Percentiles rank a stretch among this genome's conserved stretches.
Evolutionary conservation across 73 alveolate species (phyloP).

Genomic region (Urostyla sp.): DNA sequence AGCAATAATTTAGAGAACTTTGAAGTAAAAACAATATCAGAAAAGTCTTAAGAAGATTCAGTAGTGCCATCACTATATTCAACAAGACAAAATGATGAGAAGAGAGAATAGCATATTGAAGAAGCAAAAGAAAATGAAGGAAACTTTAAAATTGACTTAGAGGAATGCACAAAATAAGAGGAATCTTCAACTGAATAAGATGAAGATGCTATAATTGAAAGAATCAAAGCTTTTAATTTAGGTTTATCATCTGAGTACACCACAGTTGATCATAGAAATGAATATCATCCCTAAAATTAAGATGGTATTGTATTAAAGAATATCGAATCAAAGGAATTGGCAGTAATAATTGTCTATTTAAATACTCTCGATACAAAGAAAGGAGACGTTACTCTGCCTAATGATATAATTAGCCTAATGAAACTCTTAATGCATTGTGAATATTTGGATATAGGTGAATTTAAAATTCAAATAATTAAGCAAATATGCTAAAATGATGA

Average conservation of each 20-base stretch:
- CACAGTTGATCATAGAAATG: no score
- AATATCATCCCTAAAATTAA: no score
- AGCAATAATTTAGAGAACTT: slow-evolving; percentile 4
- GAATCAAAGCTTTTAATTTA: no score
- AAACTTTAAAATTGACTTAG: not conserved
- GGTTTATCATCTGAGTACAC: no score
- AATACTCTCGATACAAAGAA: slow-evolving; percentile 14
- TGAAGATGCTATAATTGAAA: slow-evolving; percentile 24
- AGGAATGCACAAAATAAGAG: slow-evolving; percentile 13
- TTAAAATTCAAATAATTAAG: not conserved
- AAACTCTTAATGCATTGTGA: slow-evolving; percentile 53
- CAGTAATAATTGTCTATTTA: no score
- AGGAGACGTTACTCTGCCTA: slow-evolving; percentile 1
- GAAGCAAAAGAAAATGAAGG: slow-evolving; percentile 43
- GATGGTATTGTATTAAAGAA: no score
- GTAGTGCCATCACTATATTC: not conserved
- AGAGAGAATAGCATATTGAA: slow-evolving; percentile 26
- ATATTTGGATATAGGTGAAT: slow-evolving; percentile 31
- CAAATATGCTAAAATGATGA: slow-evolving; percentile 25
- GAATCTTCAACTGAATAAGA: slow-evolving; percentile 35
- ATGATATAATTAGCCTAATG: not conserved
- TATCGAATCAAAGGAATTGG: no score
- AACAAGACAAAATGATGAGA: slow-evolving; percentile 1
- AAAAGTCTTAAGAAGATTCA: slow-evolving; percentile 51
- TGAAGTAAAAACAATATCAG: slow-evolving; percentile 51